These are phyloP conservation scores for Luffa acutangula DNA, from an alignment of 306 rosid genomes.

Conservation along the genomic window DNA sequence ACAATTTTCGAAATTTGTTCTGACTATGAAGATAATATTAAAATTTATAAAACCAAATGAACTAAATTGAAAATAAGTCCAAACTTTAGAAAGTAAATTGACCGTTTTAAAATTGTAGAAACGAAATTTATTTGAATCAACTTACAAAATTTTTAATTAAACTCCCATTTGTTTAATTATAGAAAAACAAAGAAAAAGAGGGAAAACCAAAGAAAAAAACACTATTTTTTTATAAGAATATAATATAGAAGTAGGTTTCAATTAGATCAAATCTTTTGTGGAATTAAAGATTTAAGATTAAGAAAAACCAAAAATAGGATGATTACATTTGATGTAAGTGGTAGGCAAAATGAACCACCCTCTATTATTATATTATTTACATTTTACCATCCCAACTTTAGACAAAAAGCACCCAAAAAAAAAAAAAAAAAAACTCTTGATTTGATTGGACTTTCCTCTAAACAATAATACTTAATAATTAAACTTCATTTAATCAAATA, in stretches of 20 bases:
- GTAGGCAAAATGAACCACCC: constrained; percentile 3
- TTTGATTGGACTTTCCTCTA: neutral
- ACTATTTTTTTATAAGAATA: neutral
- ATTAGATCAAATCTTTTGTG: neutral
- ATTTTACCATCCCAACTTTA: neutral
- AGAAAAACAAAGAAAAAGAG: neutral
- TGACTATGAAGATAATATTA: no score
- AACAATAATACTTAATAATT: neutral
- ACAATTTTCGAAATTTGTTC: no score
- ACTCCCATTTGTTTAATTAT: no score
- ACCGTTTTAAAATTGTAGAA: no score
- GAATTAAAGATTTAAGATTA: neutral
- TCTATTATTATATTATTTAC: constrained; percentile 1
- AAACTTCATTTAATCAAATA: neutral
- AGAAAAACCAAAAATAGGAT: neutral
- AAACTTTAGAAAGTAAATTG: no score
- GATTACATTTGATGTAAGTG: constrained; percentile 7
- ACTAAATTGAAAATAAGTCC: no score
- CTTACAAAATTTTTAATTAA: no score
- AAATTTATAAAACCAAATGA: no score
- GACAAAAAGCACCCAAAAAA: neutral
- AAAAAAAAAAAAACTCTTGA: neutral
- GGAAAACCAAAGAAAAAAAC: neutral
- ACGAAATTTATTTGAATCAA: no score
- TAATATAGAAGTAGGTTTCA: neutral